A percentile compares a stretch with the other conserved stretches of the same genome.
Conservation (phyloP, 257 asterid genomes). For the Solanum appendiculatum region DNA sequence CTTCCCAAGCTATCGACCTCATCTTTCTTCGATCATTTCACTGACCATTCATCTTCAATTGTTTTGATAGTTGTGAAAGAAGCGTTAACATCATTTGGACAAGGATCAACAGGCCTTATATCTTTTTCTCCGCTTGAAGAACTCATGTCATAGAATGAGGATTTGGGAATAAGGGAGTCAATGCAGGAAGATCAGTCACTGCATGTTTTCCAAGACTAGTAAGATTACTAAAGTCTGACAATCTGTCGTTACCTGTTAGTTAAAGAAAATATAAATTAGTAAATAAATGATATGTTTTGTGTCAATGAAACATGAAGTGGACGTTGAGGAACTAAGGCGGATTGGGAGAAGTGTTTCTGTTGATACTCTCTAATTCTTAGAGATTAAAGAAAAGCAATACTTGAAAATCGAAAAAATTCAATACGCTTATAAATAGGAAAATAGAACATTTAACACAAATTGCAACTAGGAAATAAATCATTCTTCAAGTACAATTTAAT, state of each 20-base stretch:
- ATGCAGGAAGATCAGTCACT: constrained; percentile 22
- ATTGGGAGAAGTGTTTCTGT: background rate
- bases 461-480: background rate
- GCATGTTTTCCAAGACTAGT: constrained; percentile 11
- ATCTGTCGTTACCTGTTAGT: constrained; percentile 30
- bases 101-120: constrained; percentile 28
- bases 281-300: background rate
- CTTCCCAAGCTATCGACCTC: constrained; percentile 69
- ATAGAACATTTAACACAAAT: background rate
- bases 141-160: constrained; percentile 29
- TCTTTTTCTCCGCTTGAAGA: constrained; percentile 8
- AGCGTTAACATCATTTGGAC: constrained; percentile 19
- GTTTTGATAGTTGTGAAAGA: constrained; percentile 25
- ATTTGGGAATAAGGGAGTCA: constrained; percentile 31
- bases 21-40: constrained; percentile 55
- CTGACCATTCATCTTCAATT: constrained; percentile 82
- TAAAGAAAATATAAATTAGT: background rate
- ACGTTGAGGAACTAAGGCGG: background rate
- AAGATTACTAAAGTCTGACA: background rate
- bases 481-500: background rate
- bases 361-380: background rate
- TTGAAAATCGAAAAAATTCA: background rate
- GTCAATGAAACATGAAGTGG: background rate
- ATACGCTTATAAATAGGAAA: background rate
- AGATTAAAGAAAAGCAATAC: background rate